These are phyloP conservation scores for Alternaria triticina DNA, from an alignment of 2,329 filamentous ascomycete genomes.

Conservation along the genomic window DNA sequence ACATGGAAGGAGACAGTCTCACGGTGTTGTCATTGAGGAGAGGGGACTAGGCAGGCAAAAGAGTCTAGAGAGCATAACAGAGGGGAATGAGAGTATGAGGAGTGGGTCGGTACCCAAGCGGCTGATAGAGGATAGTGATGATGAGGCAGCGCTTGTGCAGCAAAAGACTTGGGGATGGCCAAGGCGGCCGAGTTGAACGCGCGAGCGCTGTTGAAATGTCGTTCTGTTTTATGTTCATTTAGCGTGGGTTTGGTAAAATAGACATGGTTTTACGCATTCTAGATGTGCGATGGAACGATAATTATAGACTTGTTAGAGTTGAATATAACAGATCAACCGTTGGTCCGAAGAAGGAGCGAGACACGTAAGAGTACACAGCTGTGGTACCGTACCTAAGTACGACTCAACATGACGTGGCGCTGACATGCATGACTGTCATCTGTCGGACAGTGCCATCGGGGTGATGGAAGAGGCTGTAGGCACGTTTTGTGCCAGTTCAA, in stretches of 20 bases:
- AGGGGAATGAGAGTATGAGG: constrained; percentile 31
- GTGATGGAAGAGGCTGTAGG: not conserved
- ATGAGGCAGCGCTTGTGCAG: constrained; percentile 30
- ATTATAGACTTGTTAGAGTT: not conserved
- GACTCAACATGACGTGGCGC: not conserved
- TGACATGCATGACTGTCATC: not conserved
- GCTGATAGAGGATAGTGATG: constrained; percentile 25
- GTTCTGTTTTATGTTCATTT: not conserved
- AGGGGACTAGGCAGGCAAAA: constrained; percentile 14
- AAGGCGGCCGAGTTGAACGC: constrained; percentile 3
- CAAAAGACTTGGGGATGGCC: constrained; percentile 12
- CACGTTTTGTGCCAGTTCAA: not conserved
- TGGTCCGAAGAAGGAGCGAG: not conserved
- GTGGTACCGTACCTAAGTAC: not conserved
- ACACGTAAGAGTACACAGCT: not conserved
- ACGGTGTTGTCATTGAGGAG: constrained; percentile 15
- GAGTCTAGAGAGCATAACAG: constrained; percentile 32
- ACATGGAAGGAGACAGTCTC: constrained; percentile 7
- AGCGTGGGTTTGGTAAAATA: not conserved
- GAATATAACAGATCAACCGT: not conserved
- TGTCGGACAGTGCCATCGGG: not conserved
- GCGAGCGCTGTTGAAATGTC: not conserved
- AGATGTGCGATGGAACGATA: not conserved
- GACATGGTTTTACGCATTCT: not conserved
- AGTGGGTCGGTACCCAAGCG: constrained; percentile 22